Conservation (phyloP, 192 early-diverging fungal species). For the Cladochytrium replicatum region DNA sequence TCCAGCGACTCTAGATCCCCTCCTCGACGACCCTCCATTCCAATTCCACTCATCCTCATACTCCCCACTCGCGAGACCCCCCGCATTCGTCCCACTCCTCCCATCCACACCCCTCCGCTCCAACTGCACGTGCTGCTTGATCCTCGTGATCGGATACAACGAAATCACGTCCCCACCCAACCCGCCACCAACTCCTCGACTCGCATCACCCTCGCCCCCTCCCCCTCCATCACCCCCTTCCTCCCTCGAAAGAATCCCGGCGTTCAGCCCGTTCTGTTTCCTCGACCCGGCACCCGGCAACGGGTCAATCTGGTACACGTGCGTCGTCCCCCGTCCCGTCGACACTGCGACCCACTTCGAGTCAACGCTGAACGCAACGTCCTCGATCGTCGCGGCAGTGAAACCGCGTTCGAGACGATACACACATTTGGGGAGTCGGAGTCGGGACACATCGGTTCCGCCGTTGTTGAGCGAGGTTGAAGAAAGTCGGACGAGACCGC, state of each 20-base stretch:
- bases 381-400: slow-evolving; percentile 62
- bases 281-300: not conserved
- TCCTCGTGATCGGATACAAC: slow-evolving; percentile 25
- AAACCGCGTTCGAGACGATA: slow-evolving; percentile 71
- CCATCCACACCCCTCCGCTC: not conserved
- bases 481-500: too few relatives aligned
- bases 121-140: slow-evolving; percentile 21
- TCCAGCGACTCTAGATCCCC: too few relatives aligned
- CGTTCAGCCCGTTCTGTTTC: slow-evolving; percentile 25
- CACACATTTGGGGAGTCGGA: slow-evolving; percentile 22
- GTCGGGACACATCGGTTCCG: too few relatives aligned
- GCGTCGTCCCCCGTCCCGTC: slow-evolving; percentile 62
- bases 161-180: slow-evolving; percentile 2
- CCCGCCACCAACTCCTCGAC: too few relatives aligned
- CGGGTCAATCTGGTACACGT: slow-evolving; percentile 42
- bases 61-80: too few relatives aligned
- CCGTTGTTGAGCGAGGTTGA: slow-evolving; percentile 11
- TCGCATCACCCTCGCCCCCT: too few relatives aligned
- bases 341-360: slow-evolving; percentile 66
- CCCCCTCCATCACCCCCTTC: not conserved
- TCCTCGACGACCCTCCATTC: too few relatives aligned
- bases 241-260: slow-evolving; percentile 10
- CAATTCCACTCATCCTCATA: too few relatives aligned
- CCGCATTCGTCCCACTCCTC: too few relatives aligned
- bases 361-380: slow-evolving; percentile 54